These are phyloP conservation scores for Trametes maxima DNA, from an alignment of 768 basidiomycete species.

Conservation along the genomic window DNA sequence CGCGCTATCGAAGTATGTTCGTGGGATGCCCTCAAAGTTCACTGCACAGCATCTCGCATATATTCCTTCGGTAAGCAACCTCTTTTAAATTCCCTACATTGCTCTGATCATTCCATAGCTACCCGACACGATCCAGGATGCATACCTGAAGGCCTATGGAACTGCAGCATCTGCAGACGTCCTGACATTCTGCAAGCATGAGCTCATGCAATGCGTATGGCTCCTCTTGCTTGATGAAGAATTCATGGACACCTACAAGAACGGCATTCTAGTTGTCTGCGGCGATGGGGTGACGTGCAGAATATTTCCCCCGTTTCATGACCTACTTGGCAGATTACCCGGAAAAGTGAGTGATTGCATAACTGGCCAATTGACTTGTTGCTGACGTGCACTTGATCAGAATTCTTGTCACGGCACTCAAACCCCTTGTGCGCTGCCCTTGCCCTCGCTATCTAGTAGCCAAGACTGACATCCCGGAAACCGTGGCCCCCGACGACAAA, in stretches of 20 bases:
- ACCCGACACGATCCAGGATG: slow-evolving; percentile 37
- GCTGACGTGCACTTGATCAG: slow-evolving; percentile 27
- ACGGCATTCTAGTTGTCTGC: slow-evolving; percentile 33
- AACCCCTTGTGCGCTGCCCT: slow-evolving; percentile 39
- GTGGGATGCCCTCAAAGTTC: slow-evolving; percentile 33
- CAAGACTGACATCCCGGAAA: slow-evolving; percentile 29
- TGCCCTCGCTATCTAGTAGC: slow-evolving; percentile 43
- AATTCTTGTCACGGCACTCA: slow-evolving; percentile 40
- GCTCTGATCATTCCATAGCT: slow-evolving; percentile 28
- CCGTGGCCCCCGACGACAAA: slow-evolving; percentile 29
- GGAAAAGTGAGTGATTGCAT: slow-evolving; percentile 34
- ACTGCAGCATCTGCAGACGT: slow-evolving; percentile 20
- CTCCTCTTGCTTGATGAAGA: slow-evolving; percentile 25
- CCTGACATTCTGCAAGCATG: slow-evolving; percentile 35
- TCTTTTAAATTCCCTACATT: not conserved
- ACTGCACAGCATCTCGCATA: slow-evolving; percentile 47
- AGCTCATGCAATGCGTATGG: slow-evolving; percentile 39
- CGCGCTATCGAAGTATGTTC: slow-evolving; percentile 44
- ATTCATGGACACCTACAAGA: slow-evolving; percentile 31
- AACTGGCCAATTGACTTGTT: not conserved
- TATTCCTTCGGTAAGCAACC: slow-evolving; percentile 41
- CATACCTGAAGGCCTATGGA: slow-evolving; percentile 22
- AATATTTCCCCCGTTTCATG: slow-evolving; percentile 34
- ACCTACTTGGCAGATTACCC: slow-evolving; percentile 40
- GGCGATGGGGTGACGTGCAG: slow-evolving; percentile 31